Conservation (phyloP, 2,329 filamentous ascomycete genomes). For the Talaromyces albobiverticillius region DNA sequence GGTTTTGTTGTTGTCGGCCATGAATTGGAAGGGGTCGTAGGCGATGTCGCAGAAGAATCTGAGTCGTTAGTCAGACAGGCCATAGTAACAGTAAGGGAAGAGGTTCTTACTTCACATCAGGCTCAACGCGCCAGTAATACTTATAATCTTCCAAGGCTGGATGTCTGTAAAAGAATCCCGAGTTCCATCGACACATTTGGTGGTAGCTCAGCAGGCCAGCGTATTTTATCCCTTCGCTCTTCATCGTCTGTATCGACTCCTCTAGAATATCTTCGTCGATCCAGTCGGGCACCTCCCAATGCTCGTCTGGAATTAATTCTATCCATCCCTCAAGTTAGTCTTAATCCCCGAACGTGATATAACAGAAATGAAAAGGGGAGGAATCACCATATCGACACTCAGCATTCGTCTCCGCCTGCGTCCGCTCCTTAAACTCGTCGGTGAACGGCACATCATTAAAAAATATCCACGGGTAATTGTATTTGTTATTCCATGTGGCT, state of each 20-base stretch:
- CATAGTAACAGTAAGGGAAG: no score
- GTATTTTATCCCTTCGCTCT: conserved; percentile 86
- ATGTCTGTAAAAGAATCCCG: conserved; percentile 95
- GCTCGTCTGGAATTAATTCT: conserved; percentile 87
- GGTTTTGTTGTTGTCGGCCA: conserved; percentile 97
- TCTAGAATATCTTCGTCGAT: conserved; percentile 83
- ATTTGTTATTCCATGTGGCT: conserved; percentile 94
- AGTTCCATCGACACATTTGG: conserved; percentile 99
- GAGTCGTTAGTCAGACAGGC: neutral
- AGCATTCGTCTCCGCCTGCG: conserved; percentile 78
- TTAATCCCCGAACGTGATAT: no score
- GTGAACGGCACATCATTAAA: conserved; percentile 95
- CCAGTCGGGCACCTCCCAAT: conserved; percentile 90
- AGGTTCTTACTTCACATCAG: conserved; percentile 76
- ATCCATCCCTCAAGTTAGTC: no score
- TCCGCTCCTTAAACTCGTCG: conserved; percentile 88
- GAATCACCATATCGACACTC: conserved; percentile 74
- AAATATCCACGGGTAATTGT: conserved; percentile 99
- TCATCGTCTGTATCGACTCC: conserved; percentile 77
- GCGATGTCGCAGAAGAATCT: conserved; percentile 90
- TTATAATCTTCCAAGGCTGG: conserved; percentile 76
- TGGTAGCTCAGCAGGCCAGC: conserved; percentile 86
- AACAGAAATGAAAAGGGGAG: no score
- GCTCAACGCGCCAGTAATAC: conserved; percentile 98
- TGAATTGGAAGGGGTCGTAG: conserved; percentile 97